A percentile compares a stretch with the other conserved stretches of the same genome.
Conservation (phyloP, 1,284 basidiomycete species). For the Trichosporon ovoides region DNA sequence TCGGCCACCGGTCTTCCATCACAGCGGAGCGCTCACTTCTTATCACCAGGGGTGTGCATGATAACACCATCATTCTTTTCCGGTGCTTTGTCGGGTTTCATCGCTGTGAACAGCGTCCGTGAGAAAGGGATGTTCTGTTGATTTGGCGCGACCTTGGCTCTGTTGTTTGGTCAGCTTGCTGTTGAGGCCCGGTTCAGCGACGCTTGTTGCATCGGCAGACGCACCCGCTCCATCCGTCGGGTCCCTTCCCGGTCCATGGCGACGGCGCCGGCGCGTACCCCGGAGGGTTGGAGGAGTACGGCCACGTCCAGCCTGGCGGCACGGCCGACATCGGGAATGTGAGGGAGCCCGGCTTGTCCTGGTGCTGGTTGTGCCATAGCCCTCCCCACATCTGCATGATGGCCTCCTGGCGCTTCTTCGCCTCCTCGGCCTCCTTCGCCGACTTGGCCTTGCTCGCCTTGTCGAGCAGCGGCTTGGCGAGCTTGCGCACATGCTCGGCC, state of each 20-base stretch:
- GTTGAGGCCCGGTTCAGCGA: not conserved
- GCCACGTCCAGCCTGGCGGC: not conserved
- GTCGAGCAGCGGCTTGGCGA: conserved; percentile 30
- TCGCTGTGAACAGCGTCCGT: not conserved
- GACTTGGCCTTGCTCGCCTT: conserved; percentile 24
- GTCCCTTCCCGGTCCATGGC: conserved; percentile 5
- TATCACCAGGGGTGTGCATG: not conserved
- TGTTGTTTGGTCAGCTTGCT: not conserved
- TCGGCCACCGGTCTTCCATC: too few species aligned
- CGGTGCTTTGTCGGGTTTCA: not conserved
- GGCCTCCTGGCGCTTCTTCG: conserved; percentile 33
- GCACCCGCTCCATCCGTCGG: conserved; percentile 14
- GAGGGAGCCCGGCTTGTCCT: not conserved
- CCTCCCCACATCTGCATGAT: conserved; percentile 15
- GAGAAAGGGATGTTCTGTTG: conserved; percentile 2
- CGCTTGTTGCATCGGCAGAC: conserved; percentile 4
- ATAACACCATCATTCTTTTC: not conserved
- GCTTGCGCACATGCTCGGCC: conserved; percentile 28
- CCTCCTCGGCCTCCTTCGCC: conserved; percentile 29
- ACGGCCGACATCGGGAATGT: not conserved
- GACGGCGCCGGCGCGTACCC: not conserved
- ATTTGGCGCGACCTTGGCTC: not conserved
- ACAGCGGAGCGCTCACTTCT: not conserved
- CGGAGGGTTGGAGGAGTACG: conserved; percentile 8
- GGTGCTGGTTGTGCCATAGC: conserved; percentile 14